Evolutionary conservation across 2,329 filamentous ascomycete genomes (phyloP), one percentile per base, ranked within the genome.

Genomic region (Leptodontidium sp.): DNA sequence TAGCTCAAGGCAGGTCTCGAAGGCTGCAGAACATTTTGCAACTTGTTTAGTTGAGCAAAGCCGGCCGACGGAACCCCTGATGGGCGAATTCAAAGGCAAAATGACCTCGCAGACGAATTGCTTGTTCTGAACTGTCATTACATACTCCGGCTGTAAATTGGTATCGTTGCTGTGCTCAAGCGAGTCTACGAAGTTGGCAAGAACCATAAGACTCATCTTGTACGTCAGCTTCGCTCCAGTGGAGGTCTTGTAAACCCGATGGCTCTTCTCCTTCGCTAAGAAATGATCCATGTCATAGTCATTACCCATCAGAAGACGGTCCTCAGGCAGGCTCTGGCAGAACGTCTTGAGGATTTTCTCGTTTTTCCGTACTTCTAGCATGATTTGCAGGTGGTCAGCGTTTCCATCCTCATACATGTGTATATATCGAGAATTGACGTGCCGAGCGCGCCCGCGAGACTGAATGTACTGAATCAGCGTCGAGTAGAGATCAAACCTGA

Each of bases 401-500:
- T 97, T 97, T 8, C 85, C 86, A 1, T 80, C 77, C 77, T 98
- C 94, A 2, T 93, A 78, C 92, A 99, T 94, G 75, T 92, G 93
- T 43, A 94, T 86, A 78, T 95, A 98, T 71, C 87, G 89, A 0
- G 96, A 98, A 65, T 91, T 86, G 0, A 82, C 79, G 75, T 93
- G 91, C 49, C 96, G 87, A 14, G 96, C 96, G 65, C 96, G 88
- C 0, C 96, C 96, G 71, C 93, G 88, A 15, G 94, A 98, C 79
- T 99, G 96, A 24, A 98, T 90, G 77, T 98, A 98, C 76, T 97
- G 93, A 64, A 98, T 98, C 79, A 97, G 89, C 0, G 95, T 98
- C 12, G 86, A 85, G 80, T 94, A 97, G 2, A 97, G 86, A 77
- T 98, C 93, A 75, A 98, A 99, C 1, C 94, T 82, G 68, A 92